Evolutionary conservation across 2,329 filamentous ascomycete species (phyloP), one percentile per base, ranked within the genome.

Genomic region (Trichoderma sp.): DNA sequence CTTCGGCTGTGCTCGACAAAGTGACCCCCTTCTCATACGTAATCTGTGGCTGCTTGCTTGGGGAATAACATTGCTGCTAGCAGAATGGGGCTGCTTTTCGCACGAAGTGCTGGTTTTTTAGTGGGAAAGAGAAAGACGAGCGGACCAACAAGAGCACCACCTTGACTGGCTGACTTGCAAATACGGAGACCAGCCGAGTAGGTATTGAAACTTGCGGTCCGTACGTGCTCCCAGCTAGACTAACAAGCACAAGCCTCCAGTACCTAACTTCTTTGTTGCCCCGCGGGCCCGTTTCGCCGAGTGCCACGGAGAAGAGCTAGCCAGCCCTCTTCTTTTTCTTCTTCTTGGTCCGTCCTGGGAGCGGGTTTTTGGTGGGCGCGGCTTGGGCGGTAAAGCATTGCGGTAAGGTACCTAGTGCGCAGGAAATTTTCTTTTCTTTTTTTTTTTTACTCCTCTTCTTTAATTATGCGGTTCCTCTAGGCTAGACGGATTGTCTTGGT

Each of bases 361-460:
- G 68, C 60, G 68, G 68, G 38, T 62, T 71, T 45, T n/a, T 9
- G 33, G 53, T 24, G 66, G 53, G 33, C 33, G 68, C 68, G 68
- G 68, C 68, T 71, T 71, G 56, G 59, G 68, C 68, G 68, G 68
- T 71, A 71, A 71, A 71, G 68, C 56, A 18, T 21, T 60, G 41
- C 38, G 38, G 59, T 12, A 63, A 24, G 38, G 56, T 45, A 21
- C 18, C n/a, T 53, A 45, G 50, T 53, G 66, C 7, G 45, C n/a
- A 59, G 31, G 50, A 53, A n/a, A 24, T 24, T 38, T 60, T 62
- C 24, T 18, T n/a, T 56, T 29, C 24, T 11, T 7, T n/a, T 27
- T 8, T 62, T 18, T 65, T n/a, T 8, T 38, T 29, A 8, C 33
- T 63, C 21, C 12, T 27, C 12, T 5, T 41, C 14, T 45, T 31